Evolutionary conservation across 371 early-diverging fungal genomes (phyloP), one percentile per base, ranked within the genome.

Genomic region (Apophysomyces trapeziformis): DNA sequence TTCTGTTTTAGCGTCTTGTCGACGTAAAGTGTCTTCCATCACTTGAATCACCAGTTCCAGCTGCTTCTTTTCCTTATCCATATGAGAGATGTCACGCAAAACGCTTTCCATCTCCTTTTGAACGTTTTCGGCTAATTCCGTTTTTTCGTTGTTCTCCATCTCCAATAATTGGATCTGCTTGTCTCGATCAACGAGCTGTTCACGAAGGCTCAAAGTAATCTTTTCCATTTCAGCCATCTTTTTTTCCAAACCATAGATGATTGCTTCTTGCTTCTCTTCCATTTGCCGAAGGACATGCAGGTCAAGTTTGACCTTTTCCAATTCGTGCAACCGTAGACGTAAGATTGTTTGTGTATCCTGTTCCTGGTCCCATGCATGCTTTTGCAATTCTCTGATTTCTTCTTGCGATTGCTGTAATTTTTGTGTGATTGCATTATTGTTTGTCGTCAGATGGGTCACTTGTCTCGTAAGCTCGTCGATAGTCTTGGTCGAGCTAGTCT

Each of bases 241-340:
- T 0, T 35, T 5, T 26, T 83, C 80, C 0, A 80, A 57, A 1
- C 71, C 64, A 45, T 68, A 61, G 38, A 83, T 83, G 32, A 83
- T 71, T 8, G 56, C 65, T 57, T 80, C 77, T 68, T 83, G 83
- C 35, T 77, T 75, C n/a, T 71, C 73, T 43, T 78, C 80, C 7
- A 83, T 70, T 0, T 47, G 50, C 0, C 61, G 64, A 9, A 83
- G 58, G 2, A 68, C 71, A 41, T 65, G 64, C 0, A 76, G 37
- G 38, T 78, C 83, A 4, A 50, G 35, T 14, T 74, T 68, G 35
- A 76, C 66, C 36, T 69, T 67, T 46, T 78, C 78, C 5, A 78
- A 35, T 41, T 78, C 72, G 39, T 76, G 67, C 18, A 82, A 32
- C 11, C 74, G 69, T 1, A 61, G 50, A 0, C 61, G 67, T 11